phyloP scores from a whole-genome alignment of 2,329 filamentous ascomycete genomes.

The Escovopsis sp. region DNA sequence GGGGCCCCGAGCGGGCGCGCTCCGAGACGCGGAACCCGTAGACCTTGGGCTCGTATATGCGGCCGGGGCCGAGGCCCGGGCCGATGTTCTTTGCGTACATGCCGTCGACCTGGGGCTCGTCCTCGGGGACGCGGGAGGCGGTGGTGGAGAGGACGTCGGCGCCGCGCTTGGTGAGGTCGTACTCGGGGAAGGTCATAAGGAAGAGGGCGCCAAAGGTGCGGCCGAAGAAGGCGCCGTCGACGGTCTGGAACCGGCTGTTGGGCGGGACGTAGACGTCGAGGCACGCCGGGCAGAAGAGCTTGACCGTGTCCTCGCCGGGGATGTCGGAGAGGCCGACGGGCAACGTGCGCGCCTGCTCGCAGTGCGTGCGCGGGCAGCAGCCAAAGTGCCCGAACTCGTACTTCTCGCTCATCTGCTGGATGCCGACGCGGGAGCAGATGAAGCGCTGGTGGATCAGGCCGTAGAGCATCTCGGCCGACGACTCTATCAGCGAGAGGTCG shows the following conservation, averaged over 20 bases:
- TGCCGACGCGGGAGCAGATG: slow-evolving; percentile 89
- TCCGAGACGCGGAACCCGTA: slow-evolving; percentile 95
- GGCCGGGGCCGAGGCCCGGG: slow-evolving; percentile 66
- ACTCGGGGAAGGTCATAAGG: slow-evolving; percentile 95
- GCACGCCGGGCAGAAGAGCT: slow-evolving; percentile 94
- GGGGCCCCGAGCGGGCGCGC: slow-evolving; percentile 71
- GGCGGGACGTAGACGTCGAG: slow-evolving; percentile 95
- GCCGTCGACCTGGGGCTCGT: slow-evolving; percentile 59
- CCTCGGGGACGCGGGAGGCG: slow-evolving; percentile 20
- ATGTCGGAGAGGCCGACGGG: slow-evolving; percentile 91
- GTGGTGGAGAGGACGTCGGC: slow-evolving; percentile 36
- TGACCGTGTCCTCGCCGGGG: slow-evolving; percentile 92
- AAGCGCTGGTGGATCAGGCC: slow-evolving; percentile 97
- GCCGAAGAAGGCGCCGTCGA: slow-evolving; percentile 95
- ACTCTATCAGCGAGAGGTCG: slow-evolving; percentile 90
- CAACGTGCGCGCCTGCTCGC: slow-evolving; percentile 76
- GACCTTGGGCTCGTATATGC: slow-evolving; percentile 88
- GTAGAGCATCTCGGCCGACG: slow-evolving; percentile 94
- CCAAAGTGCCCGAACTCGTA: slow-evolving; percentile 96
- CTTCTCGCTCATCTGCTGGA: slow-evolving; percentile 98
- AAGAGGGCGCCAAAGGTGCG: slow-evolving; percentile 95
- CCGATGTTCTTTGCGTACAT: slow-evolving; percentile 77
- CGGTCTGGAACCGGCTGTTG: slow-evolving; percentile 92
- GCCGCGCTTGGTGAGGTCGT: slow-evolving; percentile 67
- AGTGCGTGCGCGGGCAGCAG: slow-evolving; percentile 85